Evolutionary conservation across 352 stramenopile species (phyloP), one percentile per base, ranked within the genome.

Genomic region (Globisporangium echinulatum): DNA sequence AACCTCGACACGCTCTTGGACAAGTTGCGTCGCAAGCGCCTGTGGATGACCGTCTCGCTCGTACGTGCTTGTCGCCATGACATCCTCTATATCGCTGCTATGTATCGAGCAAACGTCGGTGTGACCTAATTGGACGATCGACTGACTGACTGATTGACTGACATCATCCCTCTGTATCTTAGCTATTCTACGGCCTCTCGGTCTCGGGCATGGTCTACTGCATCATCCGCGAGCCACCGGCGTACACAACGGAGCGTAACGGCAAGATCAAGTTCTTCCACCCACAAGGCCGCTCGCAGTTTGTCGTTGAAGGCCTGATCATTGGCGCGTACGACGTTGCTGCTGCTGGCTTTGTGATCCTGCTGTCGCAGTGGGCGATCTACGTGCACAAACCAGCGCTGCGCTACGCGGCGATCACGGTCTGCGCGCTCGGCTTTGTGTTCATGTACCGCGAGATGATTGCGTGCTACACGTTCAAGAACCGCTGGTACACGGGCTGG

Each of bases 181-280:
- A 87, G 77, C 73, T 94, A 36, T 94, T 94, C 63, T 94, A 93
- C 59, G 83, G 85, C 0, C 80, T 94, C 9, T 94, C 85, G 13
- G 84, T 94, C 14, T 94, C 85, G 5, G 85, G 85, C 15, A 94
- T 94, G 85, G 85, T 94, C 6, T 94, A 90, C 73, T 94, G 85
- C 65, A 94, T 94, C 75, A 93, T 94, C 61, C 85, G 85, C 61
- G 85, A 94, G 67, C 85, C 85, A 39, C 77, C 83, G 48, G 66
- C 80, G 38, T 94, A 88, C 69, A 55, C 69, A 33, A 73, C 74
- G 40, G 79, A 92, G 61, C 81, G 82, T 59, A 86, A 83, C 52
- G 85, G 84, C 64, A 88, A 89, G 62, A 85, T 92, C 70, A 88
- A 88, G 69, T 90, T 85, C 66, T 93, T 94, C 74, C 82, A 93